phyloP scores from a whole-genome alignment of 805 yeast genomes.

The Teunomyces kruisii region DNA sequence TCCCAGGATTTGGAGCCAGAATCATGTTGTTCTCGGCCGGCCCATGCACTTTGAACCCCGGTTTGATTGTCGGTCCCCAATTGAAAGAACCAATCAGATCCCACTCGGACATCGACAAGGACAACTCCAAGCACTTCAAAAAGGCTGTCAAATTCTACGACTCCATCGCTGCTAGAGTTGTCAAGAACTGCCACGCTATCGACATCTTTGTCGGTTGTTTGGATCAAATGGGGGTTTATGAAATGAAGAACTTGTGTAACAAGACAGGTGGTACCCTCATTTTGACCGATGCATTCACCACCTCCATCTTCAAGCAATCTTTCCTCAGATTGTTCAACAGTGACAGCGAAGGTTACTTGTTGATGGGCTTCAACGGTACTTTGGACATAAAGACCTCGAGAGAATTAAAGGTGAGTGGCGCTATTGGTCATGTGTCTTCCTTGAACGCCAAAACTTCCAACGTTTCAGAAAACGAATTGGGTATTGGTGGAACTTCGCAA shows the following conservation, averaged over 20 bases:
- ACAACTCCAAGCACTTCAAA: constrained; percentile 79
- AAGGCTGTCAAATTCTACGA: constrained; percentile 85
- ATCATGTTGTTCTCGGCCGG: constrained; percentile 91
- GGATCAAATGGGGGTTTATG: constrained; percentile 93
- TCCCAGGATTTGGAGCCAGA: constrained; percentile 84
- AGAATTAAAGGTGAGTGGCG: constrained; percentile 86
- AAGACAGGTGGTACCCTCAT: constrained; percentile 88
- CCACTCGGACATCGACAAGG: constrained; percentile 94
- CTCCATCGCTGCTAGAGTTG: constrained; percentile 61
- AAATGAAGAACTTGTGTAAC: constrained; percentile 84
- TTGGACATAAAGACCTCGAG: constrained; percentile 83
- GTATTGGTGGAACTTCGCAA: constrained; percentile 87
- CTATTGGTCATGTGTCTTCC: constrained; percentile 90
- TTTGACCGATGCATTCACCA: constrained; percentile 89
- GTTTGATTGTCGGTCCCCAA: constrained; percentile 87
- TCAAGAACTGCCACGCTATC: constrained; percentile 76
- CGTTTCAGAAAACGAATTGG: constrained; percentile 90
- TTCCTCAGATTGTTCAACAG: constrained; percentile 82
- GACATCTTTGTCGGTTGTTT: constrained; percentile 94
- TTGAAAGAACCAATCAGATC: constrained; percentile 96
- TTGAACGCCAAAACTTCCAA: constrained; percentile 63
- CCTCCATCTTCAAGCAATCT: constrained; percentile 91
- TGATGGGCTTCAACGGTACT: constrained; percentile 88
- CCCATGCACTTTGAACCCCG: constrained; percentile 93
- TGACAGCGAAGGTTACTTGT: constrained; percentile 82